Evolutionary conservation across 768 basidiomycete species (phyloP), one percentile per base, ranked within the genome.

Genomic region (Pleurotus cornucopiae): DNA sequence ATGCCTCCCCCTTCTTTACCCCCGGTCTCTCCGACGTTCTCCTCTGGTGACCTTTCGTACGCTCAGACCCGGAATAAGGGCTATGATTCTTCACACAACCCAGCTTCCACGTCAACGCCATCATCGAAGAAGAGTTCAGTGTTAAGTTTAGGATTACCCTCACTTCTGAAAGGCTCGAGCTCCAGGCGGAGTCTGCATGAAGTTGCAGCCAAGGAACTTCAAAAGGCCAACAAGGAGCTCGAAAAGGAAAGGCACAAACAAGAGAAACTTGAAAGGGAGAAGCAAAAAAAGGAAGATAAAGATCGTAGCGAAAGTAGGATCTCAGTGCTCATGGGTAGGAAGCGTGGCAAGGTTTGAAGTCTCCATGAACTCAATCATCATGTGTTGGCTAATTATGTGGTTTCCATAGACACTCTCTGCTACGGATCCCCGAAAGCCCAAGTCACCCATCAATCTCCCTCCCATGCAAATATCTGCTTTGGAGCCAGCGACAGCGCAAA

Each of bases 391-490:
- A 44, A 56, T 30, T 57, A 47, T 58, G 51, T 46, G 46, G 49
- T 23, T 23, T 52, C 64, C 54, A 12, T 67, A 94, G 94, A 95
- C 91, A 11, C 68, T 92, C 46, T 94, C 93, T 14, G 91, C 88
- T 13, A 79, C 83, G 21, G 92, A 94, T 61, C 81, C 89, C 49
- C 85, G 86, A 68, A 92, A 91, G 67, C 74, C 78, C 34, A 81
- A 83, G 64, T 80, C 84, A 16, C 81, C 86, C 46, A 80, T 88
- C 57, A 80, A 78, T 64, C 72, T 96, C 62, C 94, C 94, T 12
- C 94, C 94, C 18, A 88, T 96, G 83, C 93, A 95, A 65, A 90
- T 96, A 65, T 77, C 88, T 34, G 92, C 90, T 13, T 73, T 95
- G 58, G 89, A 92, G 40, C 82, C 87, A 40, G 76, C 81, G 41